Evolutionary conservation across 2,329 filamentous ascomycete species (phyloP), one percentile per base, ranked within the genome.

Genomic region (Stagonosporopsis rhizophila): DNA sequence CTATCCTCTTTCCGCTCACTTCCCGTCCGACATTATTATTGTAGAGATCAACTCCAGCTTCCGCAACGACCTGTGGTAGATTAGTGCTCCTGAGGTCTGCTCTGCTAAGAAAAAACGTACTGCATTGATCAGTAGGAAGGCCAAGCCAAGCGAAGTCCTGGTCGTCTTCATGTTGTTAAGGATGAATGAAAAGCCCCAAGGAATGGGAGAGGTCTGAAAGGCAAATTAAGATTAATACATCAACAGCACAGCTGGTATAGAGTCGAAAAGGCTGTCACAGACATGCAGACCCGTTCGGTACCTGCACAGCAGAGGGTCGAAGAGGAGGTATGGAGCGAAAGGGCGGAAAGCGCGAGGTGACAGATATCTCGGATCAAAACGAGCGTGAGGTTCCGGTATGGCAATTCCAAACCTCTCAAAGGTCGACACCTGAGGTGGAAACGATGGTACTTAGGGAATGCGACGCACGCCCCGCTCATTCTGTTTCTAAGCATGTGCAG

Each of bases 231-330:
- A 58, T 72, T 66, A 72, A 61, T 64, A 69, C 56, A 65, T 68
- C 46, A 68, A 71, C 73, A 75, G 73, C 59, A 64, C 73, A 73
- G 73, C 73, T 75, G 71, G 57, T 61, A 57, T 38, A 57, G 52
- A 59, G 60, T 64, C 56, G 45, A 64, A 71, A 62, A 41, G 52
- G 57, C 52, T 54, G 65, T 65, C 59, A 58, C 69, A 71, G 68
- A 72, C 69, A 73, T 72, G 67, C 69, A 71, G 64, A 67, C 65
- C 66, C 66, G 58, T 58, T 69, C 65, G 69, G 65, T 61, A 66
- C 65, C 71, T 74, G 73, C 73, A 62, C 71, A 74, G 72, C 71
- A 75, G 71, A 64, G 58, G 51, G 56, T 64, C 55, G 62, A 74
- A 65, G 63, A 63, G 64, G 17, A 44, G 41, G 28, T 54, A 45